These are phyloP conservation scores for Harrya chromipes DNA, from an alignment of 768 basidiomycete genomes.

Conservation along the genomic window DNA sequence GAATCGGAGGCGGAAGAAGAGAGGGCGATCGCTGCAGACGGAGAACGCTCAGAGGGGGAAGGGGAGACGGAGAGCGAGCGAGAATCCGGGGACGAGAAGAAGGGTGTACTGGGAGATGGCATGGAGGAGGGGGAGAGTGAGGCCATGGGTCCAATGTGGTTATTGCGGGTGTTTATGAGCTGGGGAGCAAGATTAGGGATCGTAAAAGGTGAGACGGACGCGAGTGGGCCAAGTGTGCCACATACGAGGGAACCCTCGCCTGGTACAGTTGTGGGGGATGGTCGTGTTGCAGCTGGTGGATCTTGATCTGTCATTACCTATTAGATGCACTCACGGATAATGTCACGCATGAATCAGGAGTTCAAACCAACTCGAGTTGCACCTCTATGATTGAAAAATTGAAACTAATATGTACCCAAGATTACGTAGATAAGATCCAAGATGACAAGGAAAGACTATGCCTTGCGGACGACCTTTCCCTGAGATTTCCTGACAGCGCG, in stretches of 20 bases:
- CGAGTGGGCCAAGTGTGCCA: slow-evolving; percentile 14
- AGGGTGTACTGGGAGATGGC: slow-evolving; percentile 10
- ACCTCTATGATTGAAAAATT: slow-evolving; percentile 10
- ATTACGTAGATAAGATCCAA: not conserved
- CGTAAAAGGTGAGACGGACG: slow-evolving; percentile 19
- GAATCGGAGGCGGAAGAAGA: slow-evolving; percentile 80
- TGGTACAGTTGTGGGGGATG: slow-evolving; percentile 2
- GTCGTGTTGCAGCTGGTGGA: slow-evolving; percentile 2
- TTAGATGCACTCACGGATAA: not conserved
- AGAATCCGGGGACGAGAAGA: slow-evolving; percentile 22
- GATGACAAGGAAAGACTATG: slow-evolving; percentile 8
- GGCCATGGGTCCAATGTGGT: slow-evolving; percentile 73
- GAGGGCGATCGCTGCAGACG: slow-evolving; percentile 30
- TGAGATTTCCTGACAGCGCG: slow-evolving; percentile 67
- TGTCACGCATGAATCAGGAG: slow-evolving; percentile 13
- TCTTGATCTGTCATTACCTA: slow-evolving; percentile 17
- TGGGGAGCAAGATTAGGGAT: slow-evolving; percentile 69
- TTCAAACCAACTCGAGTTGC: not conserved
- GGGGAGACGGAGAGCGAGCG: slow-evolving; percentile 31
- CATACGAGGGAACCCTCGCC: slow-evolving; percentile 19
- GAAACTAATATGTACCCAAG: slow-evolving; percentile 2
- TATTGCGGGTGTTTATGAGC: slow-evolving; percentile 71
- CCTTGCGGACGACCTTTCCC: slow-evolving; percentile 48
- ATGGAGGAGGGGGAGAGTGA: slow-evolving; percentile 45
- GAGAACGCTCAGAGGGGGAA: slow-evolving; percentile 28